Evolutionary conservation across 2,329 filamentous ascomycete species (phyloP).

Genomic region (Erysiphe pisi): DNA sequence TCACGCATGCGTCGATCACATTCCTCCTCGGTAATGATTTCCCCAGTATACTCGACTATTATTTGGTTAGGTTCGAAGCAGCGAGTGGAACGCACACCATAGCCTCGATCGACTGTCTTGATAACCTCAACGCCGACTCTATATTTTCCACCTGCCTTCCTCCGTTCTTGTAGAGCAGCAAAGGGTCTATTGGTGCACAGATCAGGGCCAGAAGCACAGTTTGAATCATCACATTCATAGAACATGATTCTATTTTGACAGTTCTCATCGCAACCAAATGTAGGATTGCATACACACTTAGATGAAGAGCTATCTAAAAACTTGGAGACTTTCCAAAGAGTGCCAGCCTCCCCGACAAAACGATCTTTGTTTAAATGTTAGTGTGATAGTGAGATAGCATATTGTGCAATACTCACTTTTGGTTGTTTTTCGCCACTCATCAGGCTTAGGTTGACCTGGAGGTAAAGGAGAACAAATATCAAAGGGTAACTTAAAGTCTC

Average conservation of each 20-base stretch:
- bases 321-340: conserved; percentile 69
- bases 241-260: conserved; percentile 96
- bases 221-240: conserved; percentile 86
- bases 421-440: conserved; percentile 84
- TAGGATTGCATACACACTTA: conserved; percentile 64
- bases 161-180: conserved; percentile 62
- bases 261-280: conserved; percentile 73
- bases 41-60: conserved; percentile 96
- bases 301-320: conserved; percentile 63
- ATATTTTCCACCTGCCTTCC: conserved; percentile 70
- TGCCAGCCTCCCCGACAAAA: conserved; percentile 73
- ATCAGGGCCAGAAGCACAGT: conserved; percentile 68
- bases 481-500: conserved; percentile 80
- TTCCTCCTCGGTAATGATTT: conserved; percentile 92
- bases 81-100: conserved; percentile 82
- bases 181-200: conserved; percentile 81
- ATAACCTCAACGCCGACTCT: conserved; percentile 91
- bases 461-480: conserved; percentile 82
- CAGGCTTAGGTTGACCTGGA: conserved; percentile 75
- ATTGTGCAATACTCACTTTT: conserved; percentile 54
- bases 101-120: conserved; percentile 77
- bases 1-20: conserved; percentile 90
- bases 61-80: conserved; percentile 83
- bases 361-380: conserved; percentile 49
- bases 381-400: neutral